Percentiles rank a stretch among this genome's conserved stretches.
Evolutionary conservation across 768 basidiomycete species (phyloP).

Genomic region (Amanita fuliginea): DNA sequence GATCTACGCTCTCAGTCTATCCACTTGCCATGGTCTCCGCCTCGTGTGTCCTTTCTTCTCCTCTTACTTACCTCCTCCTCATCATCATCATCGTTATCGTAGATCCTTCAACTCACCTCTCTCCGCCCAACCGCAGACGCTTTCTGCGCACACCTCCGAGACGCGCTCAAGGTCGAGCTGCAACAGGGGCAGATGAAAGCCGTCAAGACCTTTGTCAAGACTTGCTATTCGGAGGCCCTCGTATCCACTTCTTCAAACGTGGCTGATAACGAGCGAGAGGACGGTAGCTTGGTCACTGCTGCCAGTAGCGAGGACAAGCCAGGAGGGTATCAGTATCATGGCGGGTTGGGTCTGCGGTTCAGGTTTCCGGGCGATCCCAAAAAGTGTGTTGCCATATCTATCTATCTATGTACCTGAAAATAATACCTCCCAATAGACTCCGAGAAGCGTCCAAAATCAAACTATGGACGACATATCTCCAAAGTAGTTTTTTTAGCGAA

Average conservation of each 20-base stretch:
- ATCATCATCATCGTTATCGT: too few species aligned
- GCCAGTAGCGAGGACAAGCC: constrained; percentile 22
- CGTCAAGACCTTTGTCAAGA: constrained; percentile 83
- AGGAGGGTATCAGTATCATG: constrained; percentile 42
- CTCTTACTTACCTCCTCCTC: too few species aligned
- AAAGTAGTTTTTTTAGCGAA: constrained; percentile 36
- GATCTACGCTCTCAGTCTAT: constrained; percentile 89
- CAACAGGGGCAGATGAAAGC: constrained; percentile 89
- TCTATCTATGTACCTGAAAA: background rate
- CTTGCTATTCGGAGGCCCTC: constrained; percentile 91
- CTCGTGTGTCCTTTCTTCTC: constrained; percentile 44
- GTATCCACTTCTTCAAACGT: constrained; percentile 43
- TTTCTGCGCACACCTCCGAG: constrained; percentile 83
- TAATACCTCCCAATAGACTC: constrained; percentile 36
- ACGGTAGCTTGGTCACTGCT: constrained; percentile 40
- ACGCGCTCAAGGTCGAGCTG: constrained; percentile 81
- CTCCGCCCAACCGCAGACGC: constrained; percentile 87
- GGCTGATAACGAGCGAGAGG: constrained; percentile 59
- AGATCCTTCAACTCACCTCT: constrained; percentile 91
- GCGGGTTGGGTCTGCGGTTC: constrained; percentile 71
- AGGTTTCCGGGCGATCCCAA: constrained; percentile 90
- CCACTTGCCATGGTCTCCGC: constrained; percentile 89
- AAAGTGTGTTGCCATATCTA: constrained; percentile 31
- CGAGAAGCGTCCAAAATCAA: constrained; percentile 92
- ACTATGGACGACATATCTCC: constrained; percentile 85